Conservation (phyloP, 257 asterid species). For the Catharanthus roseus region DNA sequence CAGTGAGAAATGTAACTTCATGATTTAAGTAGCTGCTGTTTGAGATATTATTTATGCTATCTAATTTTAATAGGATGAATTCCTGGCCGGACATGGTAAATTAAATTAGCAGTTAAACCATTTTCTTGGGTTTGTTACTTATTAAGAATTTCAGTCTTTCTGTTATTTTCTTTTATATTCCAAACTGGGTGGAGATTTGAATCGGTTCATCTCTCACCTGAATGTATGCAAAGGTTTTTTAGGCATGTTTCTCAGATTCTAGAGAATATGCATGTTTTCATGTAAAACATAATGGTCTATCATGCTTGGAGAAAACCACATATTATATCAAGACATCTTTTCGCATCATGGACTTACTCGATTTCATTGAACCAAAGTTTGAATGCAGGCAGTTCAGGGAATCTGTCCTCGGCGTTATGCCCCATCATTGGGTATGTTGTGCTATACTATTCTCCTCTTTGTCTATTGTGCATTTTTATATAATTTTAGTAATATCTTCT, state of each 20-base stretch:
- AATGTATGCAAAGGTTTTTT: not conserved
- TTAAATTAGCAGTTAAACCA: not conserved
- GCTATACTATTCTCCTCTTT: constrained; percentile 7
- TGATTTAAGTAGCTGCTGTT: not conserved
- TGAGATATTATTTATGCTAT: not conserved
- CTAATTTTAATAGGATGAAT: not conserved
- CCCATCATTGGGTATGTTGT: constrained; percentile 90
- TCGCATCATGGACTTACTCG: constrained; percentile 19
- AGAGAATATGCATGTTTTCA: not conserved
- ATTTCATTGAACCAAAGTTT: constrained; percentile 48
- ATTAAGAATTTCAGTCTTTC: not conserved
- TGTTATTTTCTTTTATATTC: not conserved
- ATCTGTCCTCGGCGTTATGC: constrained; percentile 95
- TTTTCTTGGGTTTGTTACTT: not conserved
- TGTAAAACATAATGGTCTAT: not conserved
- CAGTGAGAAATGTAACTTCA: too few relatives aligned
- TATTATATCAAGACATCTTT: not conserved
- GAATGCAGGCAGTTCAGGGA: constrained; percentile 98
- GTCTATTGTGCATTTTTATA: not conserved
- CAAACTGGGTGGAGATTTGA: not conserved
- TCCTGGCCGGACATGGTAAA: not conserved
- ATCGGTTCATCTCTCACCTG: not conserved
- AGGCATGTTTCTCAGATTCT: not conserved
- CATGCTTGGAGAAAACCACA: constrained; percentile 2
- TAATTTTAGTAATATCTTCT: not conserved